Base-by-base conservation (phyloP, 2,329 filamentous ascomycete genomes). In the Calonectria naviculata region DNA sequence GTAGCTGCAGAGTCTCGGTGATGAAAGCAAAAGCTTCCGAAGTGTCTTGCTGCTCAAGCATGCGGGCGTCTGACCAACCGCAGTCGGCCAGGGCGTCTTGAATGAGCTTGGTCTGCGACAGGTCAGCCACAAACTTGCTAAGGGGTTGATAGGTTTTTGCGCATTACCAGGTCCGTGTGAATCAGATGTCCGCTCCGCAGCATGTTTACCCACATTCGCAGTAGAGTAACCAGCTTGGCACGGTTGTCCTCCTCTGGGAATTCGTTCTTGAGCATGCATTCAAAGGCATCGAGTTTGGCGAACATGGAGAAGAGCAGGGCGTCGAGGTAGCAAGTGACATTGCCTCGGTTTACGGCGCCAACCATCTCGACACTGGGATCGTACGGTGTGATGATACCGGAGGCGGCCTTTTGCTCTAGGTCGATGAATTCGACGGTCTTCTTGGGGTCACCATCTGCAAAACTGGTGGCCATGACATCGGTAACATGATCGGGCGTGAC, bases 1-100 rank as follows among this genome's bases (percentile, higher is more conserved):
- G 97, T 19, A 98, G 84, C 77, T 97, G 93, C 24, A 99, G 88
- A 26, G 93, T 95, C 75, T 95, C 95, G 0, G 96, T 98, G 74
- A 99, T 95, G 81, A 98, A 98, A 0, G 93, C 94, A 80, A 98
- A 98, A 1, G 95, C 95, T 83, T 99, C 97, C 0, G 97, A 98
- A 0, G 95, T 94, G 82, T 99, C 97, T 83, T 99, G 97, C 80
- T 98, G 97, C 76, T 92, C 89, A n/a, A 94, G 80, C 68, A 89
- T 84, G 26, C 89, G 89, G 56, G 95, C 95, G 69, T 97, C 95
- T 75, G 89, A 85, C 97, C 97, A 98, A 5, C 96, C 97, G 81
- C 95, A 98, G 65, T 92, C 93, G 21, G 93, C 92, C 44, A 98
- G 83, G 12, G 95, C 88, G 46, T 96, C 91, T 83, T 98, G 95